These are phyloP conservation scores for Gossypium aridum DNA, from an alignment of 441 rosid genomes.

Conservation along the genomic window DNA sequence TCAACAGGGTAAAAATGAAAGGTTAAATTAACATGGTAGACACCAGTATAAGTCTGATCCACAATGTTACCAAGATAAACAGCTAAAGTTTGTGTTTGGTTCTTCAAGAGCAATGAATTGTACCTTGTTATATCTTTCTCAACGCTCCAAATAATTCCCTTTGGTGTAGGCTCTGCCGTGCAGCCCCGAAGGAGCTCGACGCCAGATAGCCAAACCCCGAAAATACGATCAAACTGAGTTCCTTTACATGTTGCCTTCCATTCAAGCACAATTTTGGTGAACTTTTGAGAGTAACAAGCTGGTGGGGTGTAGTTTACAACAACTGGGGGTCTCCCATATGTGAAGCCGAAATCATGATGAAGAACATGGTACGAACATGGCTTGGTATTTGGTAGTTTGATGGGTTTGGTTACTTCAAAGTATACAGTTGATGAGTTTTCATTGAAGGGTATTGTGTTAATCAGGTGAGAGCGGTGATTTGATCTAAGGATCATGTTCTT, in stretches of 20 bases:
- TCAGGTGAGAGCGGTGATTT: conserved; percentile 5
- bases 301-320: conserved; percentile 43
- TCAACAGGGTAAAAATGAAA: conserved; percentile 59
- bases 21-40: conserved; percentile 60
- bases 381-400: conserved; percentile 28
- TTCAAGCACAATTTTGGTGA: conserved; percentile 69
- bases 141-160: conserved; percentile 62
- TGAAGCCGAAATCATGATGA: conserved; percentile 44
- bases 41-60: conserved; percentile 64
- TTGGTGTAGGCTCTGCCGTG: conserved; percentile 72
- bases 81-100: conserved; percentile 50
- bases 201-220: conserved; percentile 83
- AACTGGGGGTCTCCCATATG: conserved; percentile 45
- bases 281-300: conserved; percentile 35
- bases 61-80: conserved; percentile 64
- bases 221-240: conserved; percentile 72
- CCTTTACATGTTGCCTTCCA: conserved; percentile 71
- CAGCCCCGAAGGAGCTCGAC: conserved; percentile 90
- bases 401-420: conserved; percentile 59
- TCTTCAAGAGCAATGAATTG: conserved; percentile 45
- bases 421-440: conserved; percentile 30
- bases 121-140: conserved; percentile 81
- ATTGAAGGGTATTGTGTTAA: not conserved
- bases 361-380: conserved; percentile 41
- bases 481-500: conserved; percentile 16